These are phyloP conservation scores for Apiotrichum sp. DNA, from an alignment of 1,284 basidiomycete genomes.

Conservation along the genomic window DNA sequence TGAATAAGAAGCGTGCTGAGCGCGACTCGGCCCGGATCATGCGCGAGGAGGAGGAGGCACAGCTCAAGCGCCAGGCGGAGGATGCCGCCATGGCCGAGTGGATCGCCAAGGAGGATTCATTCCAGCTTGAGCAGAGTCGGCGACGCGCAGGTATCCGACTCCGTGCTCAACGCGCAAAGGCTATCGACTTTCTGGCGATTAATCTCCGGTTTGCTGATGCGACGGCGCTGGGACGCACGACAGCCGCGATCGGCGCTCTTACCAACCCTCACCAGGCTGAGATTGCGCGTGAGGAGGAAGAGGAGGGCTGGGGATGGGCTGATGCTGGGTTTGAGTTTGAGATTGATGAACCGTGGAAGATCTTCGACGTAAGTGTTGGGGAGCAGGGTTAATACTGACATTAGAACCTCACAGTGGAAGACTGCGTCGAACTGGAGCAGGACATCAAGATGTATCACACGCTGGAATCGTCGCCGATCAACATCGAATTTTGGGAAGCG, in stretches of 20 bases:
- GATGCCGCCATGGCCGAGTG: constrained; percentile 96
- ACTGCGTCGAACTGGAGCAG: constrained; percentile 86
- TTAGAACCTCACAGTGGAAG: constrained; percentile 76
- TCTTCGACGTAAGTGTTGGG: constrained; percentile 68
- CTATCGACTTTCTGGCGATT: constrained; percentile 87
- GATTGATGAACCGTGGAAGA: constrained; percentile 94
- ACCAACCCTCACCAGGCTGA: constrained; percentile 30
- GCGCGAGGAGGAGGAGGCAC: constrained; percentile 84
- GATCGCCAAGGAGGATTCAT: constrained; percentile 94
- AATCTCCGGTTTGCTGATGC: constrained; percentile 79
- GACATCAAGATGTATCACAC: constrained; percentile 90
- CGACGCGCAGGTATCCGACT: constrained; percentile 86
- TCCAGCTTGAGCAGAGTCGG: constrained; percentile 91
- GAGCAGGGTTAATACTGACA: not conserved
- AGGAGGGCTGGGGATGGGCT: constrained; percentile 61
- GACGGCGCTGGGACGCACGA: constrained; percentile 45
- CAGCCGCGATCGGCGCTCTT: constrained; percentile 36
- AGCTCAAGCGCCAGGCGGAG: constrained; percentile 82
- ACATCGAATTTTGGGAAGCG: constrained; percentile 96
- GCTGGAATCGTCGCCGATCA: constrained; percentile 75
- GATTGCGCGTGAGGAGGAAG: constrained; percentile 53
- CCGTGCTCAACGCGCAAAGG: constrained; percentile 91
- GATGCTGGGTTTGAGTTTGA: constrained; percentile 92
- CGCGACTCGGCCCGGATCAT: constrained; percentile 81
- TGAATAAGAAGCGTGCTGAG: constrained; percentile 85